A percentile compares a stretch with the other conserved stretches of the same genome.
phyloP scores from a whole-genome alignment of 2,329 filamentous ascomycete genomes.

The Sporothrix protearum region DNA sequence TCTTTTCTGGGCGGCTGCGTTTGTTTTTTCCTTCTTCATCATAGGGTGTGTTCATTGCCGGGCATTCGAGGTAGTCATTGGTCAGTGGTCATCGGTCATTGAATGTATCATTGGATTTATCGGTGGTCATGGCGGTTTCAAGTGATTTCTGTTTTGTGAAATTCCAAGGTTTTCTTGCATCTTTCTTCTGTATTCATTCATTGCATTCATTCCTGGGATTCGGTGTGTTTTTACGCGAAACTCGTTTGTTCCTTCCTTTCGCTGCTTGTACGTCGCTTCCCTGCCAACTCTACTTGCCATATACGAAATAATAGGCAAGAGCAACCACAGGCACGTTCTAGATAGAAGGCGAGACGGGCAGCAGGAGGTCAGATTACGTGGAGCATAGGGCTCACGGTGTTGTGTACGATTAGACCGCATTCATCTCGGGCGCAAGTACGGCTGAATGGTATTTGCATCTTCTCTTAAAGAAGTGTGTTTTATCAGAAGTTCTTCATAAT shows the following conservation, averaged over 20 bases:
- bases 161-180: neutral
- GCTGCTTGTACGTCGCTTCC: neutral
- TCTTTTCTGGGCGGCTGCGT: neutral
- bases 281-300: neutral
- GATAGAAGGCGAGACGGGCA: neutral
- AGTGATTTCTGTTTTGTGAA: neutral
- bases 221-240: no score
- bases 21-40: neutral
- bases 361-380: neutral
- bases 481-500: no score
- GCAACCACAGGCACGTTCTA: neutral
- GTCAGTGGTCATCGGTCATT: no score
- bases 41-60: neutral
- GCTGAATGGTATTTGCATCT: neutral
- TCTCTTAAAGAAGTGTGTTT: neutral
- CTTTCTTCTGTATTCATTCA: no score
- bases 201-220: neutral
- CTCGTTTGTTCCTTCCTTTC: neutral
- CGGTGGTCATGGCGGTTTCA: slow-evolving; percentile 6
- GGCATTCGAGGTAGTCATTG: neutral
- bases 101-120: slow-evolving; percentile 10
- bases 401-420: neutral
- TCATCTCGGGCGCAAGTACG: neutral
- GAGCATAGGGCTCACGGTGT: neutral
- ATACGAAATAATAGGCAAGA: neutral